Percentiles rank a stretch among this genome's conserved stretches.
phyloP scores from a whole-genome alignment of 345 rosid species.

The Euphorbia tirucalli region DNA sequence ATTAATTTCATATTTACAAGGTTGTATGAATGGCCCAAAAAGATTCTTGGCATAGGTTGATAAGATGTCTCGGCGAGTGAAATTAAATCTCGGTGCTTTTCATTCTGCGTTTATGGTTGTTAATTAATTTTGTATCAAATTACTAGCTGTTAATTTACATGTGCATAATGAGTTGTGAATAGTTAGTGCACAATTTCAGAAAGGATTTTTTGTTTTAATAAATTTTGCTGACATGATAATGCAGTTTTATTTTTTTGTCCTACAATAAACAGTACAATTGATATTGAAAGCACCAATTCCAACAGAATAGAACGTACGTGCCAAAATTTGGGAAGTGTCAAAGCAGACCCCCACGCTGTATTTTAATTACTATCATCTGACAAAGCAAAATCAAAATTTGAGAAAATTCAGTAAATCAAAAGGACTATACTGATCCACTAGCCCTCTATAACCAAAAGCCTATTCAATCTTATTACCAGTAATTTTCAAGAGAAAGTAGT shows the following conservation, averaged over 20 bases:
- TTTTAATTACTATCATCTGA: not conserved
- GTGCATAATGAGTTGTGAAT: too few species aligned
- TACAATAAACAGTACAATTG: not conserved
- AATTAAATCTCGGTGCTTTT: too few species aligned
- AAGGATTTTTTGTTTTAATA: not conserved
- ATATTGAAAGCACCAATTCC: not conserved
- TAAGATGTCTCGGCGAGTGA: slow-evolving; percentile 21
- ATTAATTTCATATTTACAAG: not conserved
- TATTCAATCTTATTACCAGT: too few species aligned
- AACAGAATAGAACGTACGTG: slow-evolving; percentile 2
- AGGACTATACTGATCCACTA: too few species aligned
- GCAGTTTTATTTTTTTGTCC: not conserved
- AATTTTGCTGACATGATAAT: too few species aligned
- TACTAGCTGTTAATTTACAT: too few species aligned
- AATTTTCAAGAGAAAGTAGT: too few species aligned
- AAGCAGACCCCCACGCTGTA: not conserved
- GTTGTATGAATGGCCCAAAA: not conserved
- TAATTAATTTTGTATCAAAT: too few species aligned
- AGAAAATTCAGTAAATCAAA: not conserved
- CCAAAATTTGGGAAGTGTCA: not conserved
- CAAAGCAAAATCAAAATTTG: not conserved
- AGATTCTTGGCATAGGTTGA: slow-evolving; percentile 12
- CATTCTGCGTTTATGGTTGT: too few species aligned
- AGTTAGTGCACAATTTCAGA: not conserved
- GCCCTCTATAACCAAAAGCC: too few species aligned